Conservation (phyloP, 345 rosid genomes). For the Crucihimalaya himalaica region DNA sequence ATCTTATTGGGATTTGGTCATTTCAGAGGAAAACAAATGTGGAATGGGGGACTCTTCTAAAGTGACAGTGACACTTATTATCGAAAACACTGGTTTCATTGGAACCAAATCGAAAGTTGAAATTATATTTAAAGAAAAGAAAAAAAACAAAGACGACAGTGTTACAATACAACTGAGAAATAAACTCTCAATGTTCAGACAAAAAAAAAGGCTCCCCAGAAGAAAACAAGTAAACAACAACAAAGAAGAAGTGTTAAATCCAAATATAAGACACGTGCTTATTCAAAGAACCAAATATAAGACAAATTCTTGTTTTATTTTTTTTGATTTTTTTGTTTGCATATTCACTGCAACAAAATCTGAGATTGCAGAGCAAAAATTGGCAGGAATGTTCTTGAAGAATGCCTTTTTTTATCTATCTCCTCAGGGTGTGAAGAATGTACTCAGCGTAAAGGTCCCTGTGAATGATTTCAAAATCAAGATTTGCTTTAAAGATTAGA, state of each 20-base stretch:
- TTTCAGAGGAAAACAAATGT: conserved; percentile 3
- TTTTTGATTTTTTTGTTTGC: neutral
- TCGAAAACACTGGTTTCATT: conserved; percentile 20
- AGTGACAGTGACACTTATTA: conserved; percentile 19
- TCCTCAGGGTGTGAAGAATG: conserved; percentile 76
- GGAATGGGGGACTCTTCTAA: conserved; percentile 2
- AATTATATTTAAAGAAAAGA: neutral
- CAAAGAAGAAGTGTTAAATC: neutral
- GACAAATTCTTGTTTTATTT: conserved; percentile 12
- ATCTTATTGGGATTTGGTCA: conserved; percentile 30
- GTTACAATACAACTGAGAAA: conserved; percentile 5
- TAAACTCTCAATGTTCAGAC: conserved; percentile 9
- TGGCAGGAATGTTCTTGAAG: conserved; percentile 32
- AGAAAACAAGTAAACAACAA: neutral
- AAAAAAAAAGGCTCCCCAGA: neutral
- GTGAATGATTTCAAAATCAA: conserved; percentile 28
- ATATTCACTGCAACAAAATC: conserved; percentile 24
- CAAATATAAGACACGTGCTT: conserved; percentile 29
- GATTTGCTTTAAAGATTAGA: neutral
- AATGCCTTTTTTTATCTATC: conserved; percentile 32
- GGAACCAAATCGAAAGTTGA: conserved; percentile 20
- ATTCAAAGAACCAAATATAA: conserved; percentile 29
- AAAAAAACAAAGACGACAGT: neutral
- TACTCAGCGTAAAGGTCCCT: conserved; percentile 96
- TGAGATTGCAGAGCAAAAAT: conserved; percentile 27